Percentiles rank a stretch among this genome's conserved stretches.
Conservation (phyloP, 257 asterid species). For the Misopates orontium region DNA sequence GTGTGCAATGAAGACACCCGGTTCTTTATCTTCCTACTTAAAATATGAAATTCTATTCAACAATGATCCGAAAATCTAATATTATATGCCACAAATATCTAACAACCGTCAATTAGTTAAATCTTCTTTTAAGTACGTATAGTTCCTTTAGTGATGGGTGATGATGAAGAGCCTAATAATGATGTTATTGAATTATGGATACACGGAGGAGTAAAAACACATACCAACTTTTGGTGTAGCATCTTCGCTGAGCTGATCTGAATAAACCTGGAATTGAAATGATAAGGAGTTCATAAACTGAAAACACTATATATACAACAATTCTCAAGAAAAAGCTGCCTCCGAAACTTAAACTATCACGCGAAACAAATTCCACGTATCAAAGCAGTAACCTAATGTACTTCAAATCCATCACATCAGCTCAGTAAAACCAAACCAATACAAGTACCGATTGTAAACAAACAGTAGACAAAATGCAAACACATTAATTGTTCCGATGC, state of each 20-base stretch:
- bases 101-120: background rate
- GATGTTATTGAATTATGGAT: conserved; percentile 11
- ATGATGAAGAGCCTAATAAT: background rate
- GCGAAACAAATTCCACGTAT: background rate
- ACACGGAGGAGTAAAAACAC: conserved; percentile 27
- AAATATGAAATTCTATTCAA: no score
- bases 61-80: background rate
- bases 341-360: background rate
- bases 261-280: conserved; percentile 55
- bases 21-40: no score
- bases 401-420: background rate
- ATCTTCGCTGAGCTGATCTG: conserved; percentile 61
- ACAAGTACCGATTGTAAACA: background rate
- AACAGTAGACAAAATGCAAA: background rate
- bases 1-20: no score
- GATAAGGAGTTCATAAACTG: conserved; percentile 9
- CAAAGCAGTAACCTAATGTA: background rate
- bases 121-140: background rate
- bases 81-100: background rate
- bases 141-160: background rate
- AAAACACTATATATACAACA: background rate
- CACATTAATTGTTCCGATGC: background rate
- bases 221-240: conserved; percentile 59
- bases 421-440: conserved; percentile 2
- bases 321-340: background rate